Percentiles rank a stretch among this genome's conserved stretches.
These are phyloP conservation scores for Marchantia polymorpha DNA, from an alignment of 225 moss, liverwort and hornwort species.

Conservation along the genomic window DNA sequence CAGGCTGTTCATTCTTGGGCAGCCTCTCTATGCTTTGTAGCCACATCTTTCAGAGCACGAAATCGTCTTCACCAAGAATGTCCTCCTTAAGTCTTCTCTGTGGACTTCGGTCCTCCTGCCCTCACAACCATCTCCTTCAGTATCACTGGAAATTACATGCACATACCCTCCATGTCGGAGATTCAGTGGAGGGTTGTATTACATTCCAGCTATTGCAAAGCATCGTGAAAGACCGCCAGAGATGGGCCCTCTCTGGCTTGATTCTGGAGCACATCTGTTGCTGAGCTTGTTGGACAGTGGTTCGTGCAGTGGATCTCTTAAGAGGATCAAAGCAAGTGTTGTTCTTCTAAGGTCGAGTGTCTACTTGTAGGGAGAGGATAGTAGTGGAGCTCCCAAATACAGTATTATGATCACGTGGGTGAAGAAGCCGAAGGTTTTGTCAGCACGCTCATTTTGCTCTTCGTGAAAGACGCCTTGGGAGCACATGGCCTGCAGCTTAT, in stretches of 20 bases:
- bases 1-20: slow-evolving; percentile 31
- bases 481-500: slow-evolving; percentile 24
- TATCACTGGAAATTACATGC: slow-evolving; percentile 19
- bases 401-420: slow-evolving; percentile 23
- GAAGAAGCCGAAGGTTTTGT: slow-evolving; percentile 25
- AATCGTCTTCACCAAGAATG: slow-evolving; percentile 28
- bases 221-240: slow-evolving; percentile 17
- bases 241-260: slow-evolving; percentile 9
- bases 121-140: slow-evolving; percentile 19
- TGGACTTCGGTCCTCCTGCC: slow-evolving; percentile 25
- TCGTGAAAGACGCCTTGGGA: slow-evolving; percentile 30
- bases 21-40: slow-evolving; percentile 40
- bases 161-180: slow-evolving; percentile 17
- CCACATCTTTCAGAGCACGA: slow-evolving; percentile 34
- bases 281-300: slow-evolving; percentile 25
- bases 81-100: slow-evolving; percentile 27
- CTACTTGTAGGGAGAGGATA: slow-evolving; percentile 28
- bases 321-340: slow-evolving; percentile 28
- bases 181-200: slow-evolving; percentile 9
- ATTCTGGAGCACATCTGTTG: slow-evolving; percentile 11
- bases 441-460: slow-evolving; percentile 26
- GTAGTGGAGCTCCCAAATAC: slow-evolving; percentile 21
- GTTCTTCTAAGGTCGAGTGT: slow-evolving; percentile 19
- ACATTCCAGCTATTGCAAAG: slow-evolving; percentile 24
- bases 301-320: slow-evolving; percentile 26